Base-by-base conservation (phyloP, 768 basidiomycete genomes). In the Gloeostereum incarnatum region DNA sequence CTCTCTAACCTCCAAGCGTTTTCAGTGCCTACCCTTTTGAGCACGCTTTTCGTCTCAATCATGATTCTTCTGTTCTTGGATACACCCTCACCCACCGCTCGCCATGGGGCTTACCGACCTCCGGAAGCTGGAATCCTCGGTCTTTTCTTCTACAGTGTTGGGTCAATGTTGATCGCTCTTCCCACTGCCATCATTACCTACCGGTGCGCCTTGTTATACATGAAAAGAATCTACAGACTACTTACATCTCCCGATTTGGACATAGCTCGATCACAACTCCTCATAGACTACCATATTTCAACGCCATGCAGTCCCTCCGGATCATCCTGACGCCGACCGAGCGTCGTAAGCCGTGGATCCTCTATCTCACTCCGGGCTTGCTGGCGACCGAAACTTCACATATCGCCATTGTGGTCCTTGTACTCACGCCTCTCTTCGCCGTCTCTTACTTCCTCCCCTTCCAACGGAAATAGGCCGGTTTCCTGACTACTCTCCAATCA, bases 281-380 rank as follows among this genome's bases (percentile, higher is more conserved):
- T 0, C 75, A 84, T 57, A 78, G 70, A 52, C 63, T 92, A 23
- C 71, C 80, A 2, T 87, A 73, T 50, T 68, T 81, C 49, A 61
- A 69, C 23, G 62, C 69, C 2, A 50, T 70, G 39, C 64, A 71
- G 43, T 73, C 81, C 14, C 57, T 90, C 11, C 81, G 82, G 16
- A 57, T 79, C 42, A 64, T 91, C 23, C 65, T 91, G 39, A 91
- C 88, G 1, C 81, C 85, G 4, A 88, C 86, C 5, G 88, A 91
- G 55, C 75, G 78, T 37, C 70, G 73, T 20, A 71, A 71, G 7
- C 88, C 86, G 2, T 91, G 86, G 86, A 68, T 80, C 26, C 55
- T 91, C 31, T 91, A 87, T 53, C 48, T 85, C 29, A 89, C 87
- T 1, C 88, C 88, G 0, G 88, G 72, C 2, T 56, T 85, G 10